Base-by-base conservation (phyloP, 352 stramenopile genomes). In the Pythium folliculosum region DNA sequence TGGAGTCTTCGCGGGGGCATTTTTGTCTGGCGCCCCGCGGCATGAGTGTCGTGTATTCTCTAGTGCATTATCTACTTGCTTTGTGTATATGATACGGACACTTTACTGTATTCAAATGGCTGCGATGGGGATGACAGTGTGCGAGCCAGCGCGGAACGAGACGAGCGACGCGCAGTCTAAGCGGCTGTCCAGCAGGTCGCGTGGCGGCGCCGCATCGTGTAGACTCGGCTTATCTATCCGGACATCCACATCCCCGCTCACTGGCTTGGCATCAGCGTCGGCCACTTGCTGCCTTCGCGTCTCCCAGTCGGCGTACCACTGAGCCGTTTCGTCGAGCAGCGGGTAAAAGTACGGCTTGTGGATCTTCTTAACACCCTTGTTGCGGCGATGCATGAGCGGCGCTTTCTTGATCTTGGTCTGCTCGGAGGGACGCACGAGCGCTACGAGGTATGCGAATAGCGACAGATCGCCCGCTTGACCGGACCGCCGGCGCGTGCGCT, bases 331-430 rank as follows among this genome's bases (percentile, higher is more conserved):
- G 16, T 87, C 72, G 14, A 90, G 72, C 48, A 88, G 50, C n/a
- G 79, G 81, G 43, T 84, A 86, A 53, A 90, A 90, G 52, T 80
- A 81, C 23, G 79, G 74, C 64, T 81, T 77, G 66, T 87, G 79
- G 32, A 78, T 56, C 62, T 86, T 86, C 19, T 61, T 66, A n/a
- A 61, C 27, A 35, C 59, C 63, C 19, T 60, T 63, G 56, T 54
- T 64, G 38, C 55, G 63, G 25, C 63, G 63, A 13, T 50, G 63
- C 63, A 69, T 69, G 22, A 69, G 43, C 12, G 21, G 27, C 22
- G 5, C 35, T 30, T 56, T 65, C 43, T 61, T 57, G 3, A 7
- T 23, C 40, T 67, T 63, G 3, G 43, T 14, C 30, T 30, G 59
- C 37, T 45, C 45, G 1, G 17, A 13, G 10, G 56, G 23, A 0